These are phyloP conservation scores for Hypoxylon sp. DNA, from an alignment of 2,329 filamentous ascomycete species.

Conservation along the genomic window DNA sequence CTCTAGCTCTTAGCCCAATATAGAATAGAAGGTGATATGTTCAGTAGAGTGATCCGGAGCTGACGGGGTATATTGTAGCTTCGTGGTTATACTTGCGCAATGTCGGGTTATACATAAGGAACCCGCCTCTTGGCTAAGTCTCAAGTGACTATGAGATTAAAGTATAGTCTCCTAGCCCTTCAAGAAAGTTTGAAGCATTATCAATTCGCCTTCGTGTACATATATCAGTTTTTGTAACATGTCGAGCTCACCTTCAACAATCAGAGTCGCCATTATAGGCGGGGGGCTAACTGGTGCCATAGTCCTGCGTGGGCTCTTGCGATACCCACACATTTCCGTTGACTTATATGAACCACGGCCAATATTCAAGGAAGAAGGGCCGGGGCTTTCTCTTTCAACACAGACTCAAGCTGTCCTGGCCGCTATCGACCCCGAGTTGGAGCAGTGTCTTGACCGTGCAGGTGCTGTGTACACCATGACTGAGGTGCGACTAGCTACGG, in stretches of 20 bases:
- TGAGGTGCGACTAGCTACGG: slow-evolving; percentile 36
- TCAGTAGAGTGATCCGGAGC: slow-evolving; percentile 4
- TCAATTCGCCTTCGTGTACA: too few relatives aligned
- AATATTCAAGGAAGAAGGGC: slow-evolving; percentile 39
- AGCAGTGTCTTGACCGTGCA: slow-evolving; percentile 39
- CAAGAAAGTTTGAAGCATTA: too few relatives aligned
- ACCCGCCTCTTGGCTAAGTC: slow-evolving; percentile 2
- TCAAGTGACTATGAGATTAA: not conserved
- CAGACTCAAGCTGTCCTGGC: slow-evolving; percentile 37
- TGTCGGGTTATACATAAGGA: slow-evolving; percentile 18
- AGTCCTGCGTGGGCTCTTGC: slow-evolving; percentile 42
- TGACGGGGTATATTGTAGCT: slow-evolving; percentile 4
- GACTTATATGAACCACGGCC: slow-evolving; percentile 45
- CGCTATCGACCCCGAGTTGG: slow-evolving; percentile 40
- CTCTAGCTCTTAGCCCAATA: too few relatives aligned
- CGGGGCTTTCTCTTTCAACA: slow-evolving; percentile 34
- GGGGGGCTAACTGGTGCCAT: slow-evolving; percentile 40
- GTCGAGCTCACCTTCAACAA: slow-evolving; percentile 33
- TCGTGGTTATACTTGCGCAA: not conserved
- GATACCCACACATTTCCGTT: slow-evolving; percentile 42
- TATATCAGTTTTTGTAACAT: too few relatives aligned
- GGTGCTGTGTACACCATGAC: slow-evolving; percentile 39
- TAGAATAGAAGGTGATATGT: slow-evolving; percentile 1
- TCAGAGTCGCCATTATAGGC: slow-evolving; percentile 45
- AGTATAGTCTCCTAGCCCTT: too few relatives aligned